A percentile compares a stretch with the other conserved stretches of the same genome.
These are phyloP conservation scores for Naganishia randhawae DNA, from an alignment of 768 basidiomycete genomes.

Conservation along the genomic window DNA sequence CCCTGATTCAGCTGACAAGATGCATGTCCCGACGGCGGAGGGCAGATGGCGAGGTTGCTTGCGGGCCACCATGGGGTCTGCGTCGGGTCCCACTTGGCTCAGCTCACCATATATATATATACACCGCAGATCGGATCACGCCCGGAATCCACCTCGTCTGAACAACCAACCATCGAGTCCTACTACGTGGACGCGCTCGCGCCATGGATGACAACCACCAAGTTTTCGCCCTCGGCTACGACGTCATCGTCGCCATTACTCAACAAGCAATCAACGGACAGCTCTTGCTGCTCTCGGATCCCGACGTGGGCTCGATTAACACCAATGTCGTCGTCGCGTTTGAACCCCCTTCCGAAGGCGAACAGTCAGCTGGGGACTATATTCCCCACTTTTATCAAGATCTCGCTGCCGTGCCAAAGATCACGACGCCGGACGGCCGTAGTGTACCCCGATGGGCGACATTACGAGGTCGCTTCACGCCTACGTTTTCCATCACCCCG, in stretches of 20 bases:
- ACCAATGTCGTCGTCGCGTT: slow-evolving; percentile 18
- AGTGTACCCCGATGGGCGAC: slow-evolving; percentile 1
- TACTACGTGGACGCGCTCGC: too few species aligned
- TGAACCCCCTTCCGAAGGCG: not conserved
- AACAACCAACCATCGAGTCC: too few species aligned
- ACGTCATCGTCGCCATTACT: slow-evolving; percentile 16
- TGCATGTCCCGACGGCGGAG: too few species aligned
- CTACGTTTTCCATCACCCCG: slow-evolving; percentile 8
- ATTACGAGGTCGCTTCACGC: slow-evolving; percentile 14
- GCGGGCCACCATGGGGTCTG: too few species aligned
- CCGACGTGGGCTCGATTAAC: slow-evolving; percentile 16
- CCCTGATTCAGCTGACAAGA: too few species aligned
- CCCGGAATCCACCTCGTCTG: too few species aligned
- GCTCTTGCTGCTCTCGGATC: slow-evolving; percentile 7
- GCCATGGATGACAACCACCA: slow-evolving; percentile 14
- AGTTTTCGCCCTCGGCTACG: slow-evolving; percentile 16
- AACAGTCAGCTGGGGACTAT: not conserved
- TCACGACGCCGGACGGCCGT: not conserved
- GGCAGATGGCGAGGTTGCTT: too few species aligned
- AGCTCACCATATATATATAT: too few species aligned
- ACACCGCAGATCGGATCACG: too few species aligned
- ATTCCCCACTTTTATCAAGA: not conserved
- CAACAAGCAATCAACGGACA: slow-evolving; percentile 20
- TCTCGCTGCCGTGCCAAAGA: not conserved
- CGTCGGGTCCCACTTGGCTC: too few species aligned